A percentile compares a stretch with the other conserved stretches of the same genome.
These are phyloP conservation scores for Canariomyces notabilis DNA, from an alignment of 2,329 filamentous ascomycete genomes.

Conservation along the genomic window DNA sequence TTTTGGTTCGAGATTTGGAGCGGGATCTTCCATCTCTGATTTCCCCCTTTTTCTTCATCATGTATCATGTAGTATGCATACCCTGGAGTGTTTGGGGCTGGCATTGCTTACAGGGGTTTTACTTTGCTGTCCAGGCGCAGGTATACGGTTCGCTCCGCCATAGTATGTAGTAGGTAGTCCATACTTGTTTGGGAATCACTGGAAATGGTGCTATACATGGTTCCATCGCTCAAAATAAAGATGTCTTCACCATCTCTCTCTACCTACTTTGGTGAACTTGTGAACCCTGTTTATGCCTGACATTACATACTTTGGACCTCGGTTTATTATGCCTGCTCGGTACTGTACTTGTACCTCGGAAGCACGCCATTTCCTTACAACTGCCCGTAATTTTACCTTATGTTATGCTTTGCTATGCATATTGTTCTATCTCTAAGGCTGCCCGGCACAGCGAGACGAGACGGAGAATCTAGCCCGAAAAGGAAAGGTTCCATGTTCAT, in stretches of 20 bases:
- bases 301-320: neutral
- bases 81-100: constrained; percentile 6
- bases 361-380: no score
- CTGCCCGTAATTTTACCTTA: no score
- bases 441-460: constrained; percentile 2
- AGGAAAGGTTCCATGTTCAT: constrained; percentile 4
- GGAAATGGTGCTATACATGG: neutral
- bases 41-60: neutral
- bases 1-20: neutral
- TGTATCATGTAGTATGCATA: constrained; percentile 10
- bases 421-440: no score
- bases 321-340: no score
- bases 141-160: neutral
- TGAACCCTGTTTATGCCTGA: no score
- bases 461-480: constrained; percentile 11
- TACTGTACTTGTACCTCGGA: no score
- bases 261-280: neutral
- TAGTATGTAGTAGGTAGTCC: constrained; percentile 3
- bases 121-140: neutral
- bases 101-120: neutral
- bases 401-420: no score
- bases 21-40: neutral
- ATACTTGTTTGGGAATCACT: neutral
- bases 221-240: no score
- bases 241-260: neutral